Evolutionary conservation across 306 rosid species (phyloP), one percentile per base, ranked within the genome.

Genomic region (Pyrus betulifolia): DNA sequence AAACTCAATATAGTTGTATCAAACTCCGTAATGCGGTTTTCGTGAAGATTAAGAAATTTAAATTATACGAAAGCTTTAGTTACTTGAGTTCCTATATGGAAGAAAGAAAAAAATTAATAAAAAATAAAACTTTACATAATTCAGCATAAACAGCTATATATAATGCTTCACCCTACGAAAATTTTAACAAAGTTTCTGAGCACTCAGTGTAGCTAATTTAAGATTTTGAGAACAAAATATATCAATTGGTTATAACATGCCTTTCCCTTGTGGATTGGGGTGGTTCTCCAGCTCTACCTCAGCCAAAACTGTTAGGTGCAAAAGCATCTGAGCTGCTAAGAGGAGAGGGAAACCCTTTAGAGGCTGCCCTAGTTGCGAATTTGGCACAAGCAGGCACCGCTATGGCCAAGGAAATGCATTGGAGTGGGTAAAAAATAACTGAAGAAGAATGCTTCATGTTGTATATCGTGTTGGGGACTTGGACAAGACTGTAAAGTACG

Each of bases 381-480:
- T 44, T 79, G 71, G 83, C 86, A 57, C 81, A 84, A 68, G 79
- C 87, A 40, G 77, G 87, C 30, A 52, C 92, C 21, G 54, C 77
- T 70, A 69, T 82, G 30, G 71, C 89, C 35, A 72, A 79, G 72
- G 93, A 90, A 81, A 84, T 82, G 80, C 74, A 11, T 58, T 84
- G 35, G 89, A 82, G 35, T 90, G 93, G 96, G 91, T 84, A 9
- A 90, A 88, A 79, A 79, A 67, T 25, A 91, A 88, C 82, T 84
- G 78, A 28, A 61, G 93, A 67, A 84, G 84, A 81, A 80, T 90
- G 91, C 91, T 90, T 55, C 93, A 90, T 82, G 96, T 84, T 51
- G 96, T 88, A 40, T 87, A 84, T 77, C 83, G 84, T 40, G 93
- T 90, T 55, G 91, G 96, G 63, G 93, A 90, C 82, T 81, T 90